Evolutionary conservation across 148 eudicot genomes (phyloP).

Genomic region (Diospyros kaki): DNA sequence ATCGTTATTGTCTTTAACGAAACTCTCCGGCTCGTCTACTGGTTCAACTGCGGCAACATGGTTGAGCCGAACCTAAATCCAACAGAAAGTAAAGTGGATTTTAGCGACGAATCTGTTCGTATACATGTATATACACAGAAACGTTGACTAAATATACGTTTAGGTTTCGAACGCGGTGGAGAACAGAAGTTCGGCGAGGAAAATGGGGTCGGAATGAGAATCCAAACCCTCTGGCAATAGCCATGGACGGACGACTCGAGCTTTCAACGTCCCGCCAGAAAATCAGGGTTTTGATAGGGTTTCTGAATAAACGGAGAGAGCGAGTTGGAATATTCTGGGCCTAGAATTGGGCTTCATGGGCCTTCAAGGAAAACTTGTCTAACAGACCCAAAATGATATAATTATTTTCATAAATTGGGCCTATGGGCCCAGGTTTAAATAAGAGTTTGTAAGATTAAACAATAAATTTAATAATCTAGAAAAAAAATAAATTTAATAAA

Average conservation of each 20-base stretch:
- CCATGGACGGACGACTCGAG: conserved; percentile 21
- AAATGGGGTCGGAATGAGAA: conserved; percentile 22
- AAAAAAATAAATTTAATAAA: no score
- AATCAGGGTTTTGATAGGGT: background rate
- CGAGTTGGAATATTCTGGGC: background rate
- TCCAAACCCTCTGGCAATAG: conserved; percentile 29
- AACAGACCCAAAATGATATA: no score
- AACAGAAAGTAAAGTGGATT: no score
- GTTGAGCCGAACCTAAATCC: conserved; percentile 17
- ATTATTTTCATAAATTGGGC: no score
- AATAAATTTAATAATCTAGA: no score
- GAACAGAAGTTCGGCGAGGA: conserved; percentile 26
- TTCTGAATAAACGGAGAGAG: background rate
- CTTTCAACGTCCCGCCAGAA: conserved; percentile 8
- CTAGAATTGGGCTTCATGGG: no score
- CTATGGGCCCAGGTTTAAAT: no score
- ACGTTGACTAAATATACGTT: background rate
- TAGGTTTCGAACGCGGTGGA: conserved; percentile 27
- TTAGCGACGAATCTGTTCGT: no score
- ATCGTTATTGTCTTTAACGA: background rate
- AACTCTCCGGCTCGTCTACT: conserved; percentile 21
- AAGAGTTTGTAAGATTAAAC: no score
- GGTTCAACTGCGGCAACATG: conserved; percentile 14
- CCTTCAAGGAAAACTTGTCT: no score
- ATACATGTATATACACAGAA: background rate